Percentiles rank a stretch among this genome's conserved stretches.
Evolutionary conservation across 768 basidiomycete species (phyloP).

Genomic region (Boletellus emodensis): DNA sequence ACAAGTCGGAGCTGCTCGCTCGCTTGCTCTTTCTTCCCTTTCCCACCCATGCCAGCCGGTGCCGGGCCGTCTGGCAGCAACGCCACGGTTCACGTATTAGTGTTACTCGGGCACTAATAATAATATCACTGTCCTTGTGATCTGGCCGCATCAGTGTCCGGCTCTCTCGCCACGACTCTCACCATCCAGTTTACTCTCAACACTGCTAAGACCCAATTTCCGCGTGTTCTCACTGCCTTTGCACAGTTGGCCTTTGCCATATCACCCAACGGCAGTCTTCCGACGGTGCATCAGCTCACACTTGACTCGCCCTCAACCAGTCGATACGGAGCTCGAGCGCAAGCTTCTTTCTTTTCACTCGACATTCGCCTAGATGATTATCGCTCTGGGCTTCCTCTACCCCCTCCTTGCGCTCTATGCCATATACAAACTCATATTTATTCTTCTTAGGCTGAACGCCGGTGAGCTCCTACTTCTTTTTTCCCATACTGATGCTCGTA

Average conservation of each 20-base stretch:
- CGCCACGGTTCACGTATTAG: background rate
- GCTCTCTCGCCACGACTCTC: too few relatives aligned
- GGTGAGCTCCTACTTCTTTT: conserved; percentile 10
- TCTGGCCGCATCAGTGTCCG: too few relatives aligned
- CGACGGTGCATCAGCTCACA: background rate
- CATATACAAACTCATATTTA: conserved; percentile 9
- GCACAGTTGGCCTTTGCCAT: background rate
- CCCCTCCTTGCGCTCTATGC: conserved; percentile 20
- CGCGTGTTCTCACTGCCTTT: too few relatives aligned
- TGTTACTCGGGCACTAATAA: background rate
- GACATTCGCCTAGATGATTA: conserved; percentile 15
- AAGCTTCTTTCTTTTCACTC: background rate
- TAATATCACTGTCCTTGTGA: background rate
- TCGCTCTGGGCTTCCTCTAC: conserved; percentile 21
- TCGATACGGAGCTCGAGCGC: background rate
- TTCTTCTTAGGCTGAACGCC: background rate
- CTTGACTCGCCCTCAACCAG: background rate
- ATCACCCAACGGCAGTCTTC: background rate
- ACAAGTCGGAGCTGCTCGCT: too few relatives aligned
- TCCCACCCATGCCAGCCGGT: background rate
- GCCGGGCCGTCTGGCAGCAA: background rate
- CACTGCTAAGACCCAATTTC: too few relatives aligned
- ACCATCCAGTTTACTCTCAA: too few relatives aligned
- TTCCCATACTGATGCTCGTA: background rate
- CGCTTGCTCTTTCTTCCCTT: background rate